Evolutionary conservation across 768 basidiomycete genomes (phyloP), one percentile per base, ranked within the genome.

Genomic region (Daedalea quercina): DNA sequence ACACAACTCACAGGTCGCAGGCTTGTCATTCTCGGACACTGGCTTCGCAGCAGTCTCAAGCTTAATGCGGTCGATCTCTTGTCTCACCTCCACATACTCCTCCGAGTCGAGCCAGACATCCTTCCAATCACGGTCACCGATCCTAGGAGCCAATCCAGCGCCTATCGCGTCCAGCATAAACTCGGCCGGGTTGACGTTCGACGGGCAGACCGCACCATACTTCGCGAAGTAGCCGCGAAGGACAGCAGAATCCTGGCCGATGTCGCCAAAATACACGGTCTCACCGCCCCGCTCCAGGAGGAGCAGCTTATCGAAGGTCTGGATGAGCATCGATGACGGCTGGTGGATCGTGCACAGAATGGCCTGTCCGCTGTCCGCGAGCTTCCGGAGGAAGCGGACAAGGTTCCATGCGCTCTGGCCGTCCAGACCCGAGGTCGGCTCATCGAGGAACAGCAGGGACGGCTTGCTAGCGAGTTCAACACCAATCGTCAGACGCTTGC

Each of bases 221-320:
- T 74, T 73, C 22, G 81, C 80, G 63, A 94, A 91, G 71, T 95
- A 95, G 3, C 82, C 74, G 24, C 79, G 81, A 46, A 94, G 71
- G 33, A 82, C 72, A 1, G 70, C 62, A 3, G 89, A 87, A 56
- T 90, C 86, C 41, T 74, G 65, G 43, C 91, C 93, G 47, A 94
- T 90, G 55, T 89, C 86, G 41, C 92, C 93, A 63, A 90, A 94
- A 75, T 94, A 95, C n/a, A 94, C 89, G 0, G 91, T 93, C 65
- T 90, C 84, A 7, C 93, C 93, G 1, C 93, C 93, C 15, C 75
- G 73, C 60, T 92, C 83, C 15, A 86, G 71, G 9, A 87, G 71
- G 24, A 88, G 65, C 43, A 86, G 69, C 35, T 82, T 77, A 58
- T 87, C 93, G 59, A 96, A 94, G 61, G 83, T 84, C 67, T 92